Evolutionary conservation across 2,329 filamentous ascomycete species (phyloP).

Genomic region (Ascochyta clinopodiicola): DNA sequence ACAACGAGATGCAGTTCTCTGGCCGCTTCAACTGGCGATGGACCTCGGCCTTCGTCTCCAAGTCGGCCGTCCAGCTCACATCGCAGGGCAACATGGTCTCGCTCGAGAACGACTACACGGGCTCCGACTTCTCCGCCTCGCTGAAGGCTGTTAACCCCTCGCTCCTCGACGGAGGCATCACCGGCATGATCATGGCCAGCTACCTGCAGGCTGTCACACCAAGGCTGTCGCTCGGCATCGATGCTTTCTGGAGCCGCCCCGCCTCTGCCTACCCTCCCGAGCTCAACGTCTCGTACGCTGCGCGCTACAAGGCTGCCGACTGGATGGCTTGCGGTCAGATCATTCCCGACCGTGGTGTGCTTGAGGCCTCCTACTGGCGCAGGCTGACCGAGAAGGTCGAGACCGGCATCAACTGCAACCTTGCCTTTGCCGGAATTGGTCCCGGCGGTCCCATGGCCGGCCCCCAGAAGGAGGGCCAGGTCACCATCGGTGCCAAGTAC

Average conservation of each 20-base stretch:
- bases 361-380: slow-evolving; percentile 90
- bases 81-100: slow-evolving; percentile 89
- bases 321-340: slow-evolving; percentile 94
- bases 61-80: slow-evolving; percentile 85
- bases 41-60: slow-evolving; percentile 79
- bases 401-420: slow-evolving; percentile 91
- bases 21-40: slow-evolving; percentile 94
- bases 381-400: slow-evolving; percentile 93
- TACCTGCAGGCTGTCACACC: slow-evolving; percentile 94
- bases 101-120: slow-evolving; percentile 94
- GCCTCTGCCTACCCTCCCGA: slow-evolving; percentile 88
- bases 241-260: slow-evolving; percentile 91
- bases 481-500: slow-evolving; percentile 95
- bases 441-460: slow-evolving; percentile 69
- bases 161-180: slow-evolving; percentile 86
- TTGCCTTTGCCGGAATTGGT: slow-evolving; percentile 74
- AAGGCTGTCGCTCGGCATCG: slow-evolving; percentile 83
- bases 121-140: slow-evolving; percentile 89
- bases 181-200: slow-evolving; percentile 93
- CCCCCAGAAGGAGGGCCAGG: slow-evolving; percentile 82
- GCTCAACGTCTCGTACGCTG: slow-evolving; percentile 86
- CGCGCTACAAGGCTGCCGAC: slow-evolving; percentile 86
- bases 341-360: slow-evolving; percentile 81
- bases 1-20: slow-evolving; percentile 87
- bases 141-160: slow-evolving; percentile 97